Percentiles rank a stretch among this genome's conserved stretches.
Conservation (phyloP, 164 flowering plant genomes). For the Stephania cephalantha region DNA sequence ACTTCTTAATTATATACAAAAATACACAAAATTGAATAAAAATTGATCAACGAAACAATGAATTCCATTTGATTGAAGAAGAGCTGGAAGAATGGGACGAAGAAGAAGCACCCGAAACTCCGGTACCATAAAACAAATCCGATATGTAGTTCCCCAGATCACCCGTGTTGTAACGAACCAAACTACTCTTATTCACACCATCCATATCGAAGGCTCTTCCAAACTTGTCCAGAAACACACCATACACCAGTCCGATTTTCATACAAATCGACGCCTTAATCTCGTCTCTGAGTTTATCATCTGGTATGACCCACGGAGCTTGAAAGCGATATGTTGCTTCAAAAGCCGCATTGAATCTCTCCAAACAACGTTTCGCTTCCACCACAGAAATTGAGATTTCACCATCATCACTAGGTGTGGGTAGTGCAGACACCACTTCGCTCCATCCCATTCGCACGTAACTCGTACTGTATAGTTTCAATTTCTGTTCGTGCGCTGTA, state of each 20-base stretch:
- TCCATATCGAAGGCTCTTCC: slow-evolving; percentile 13
- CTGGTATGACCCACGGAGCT: slow-evolving; percentile 33
- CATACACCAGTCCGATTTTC: slow-evolving; percentile 36
- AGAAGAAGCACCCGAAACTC: slow-evolving; percentile 21
- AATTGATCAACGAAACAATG: neutral
- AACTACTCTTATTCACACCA: slow-evolving; percentile 21
- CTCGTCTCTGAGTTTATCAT: slow-evolving; percentile 45
- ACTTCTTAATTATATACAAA: too few species aligned
- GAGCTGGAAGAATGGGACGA: slow-evolving; percentile 25
- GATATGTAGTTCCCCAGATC: slow-evolving; percentile 67
- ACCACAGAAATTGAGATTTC: slow-evolving; percentile 16
- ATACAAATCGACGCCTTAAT: slow-evolving; percentile 35
- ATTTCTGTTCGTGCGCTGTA: slow-evolving; percentile 35
- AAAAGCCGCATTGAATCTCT: slow-evolving; percentile 39
- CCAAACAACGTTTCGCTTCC: slow-evolving; percentile 32
- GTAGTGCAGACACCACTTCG: slow-evolving; percentile 33
- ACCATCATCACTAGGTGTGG: slow-evolving; percentile 18
- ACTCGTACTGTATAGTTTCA: slow-evolving; percentile 34
- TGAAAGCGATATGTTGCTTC: slow-evolving; percentile 40
- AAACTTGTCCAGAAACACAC: slow-evolving; percentile 35
- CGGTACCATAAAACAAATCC: slow-evolving; percentile 53
- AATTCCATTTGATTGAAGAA: slow-evolving; percentile 10
- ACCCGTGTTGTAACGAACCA: slow-evolving; percentile 37
- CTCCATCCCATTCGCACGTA: slow-evolving; percentile 55
- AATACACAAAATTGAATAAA: too few species aligned